Conservation (phyloP, 225 moss, liverwort and hornwort genomes). For the Polytrichum formosum region DNA sequence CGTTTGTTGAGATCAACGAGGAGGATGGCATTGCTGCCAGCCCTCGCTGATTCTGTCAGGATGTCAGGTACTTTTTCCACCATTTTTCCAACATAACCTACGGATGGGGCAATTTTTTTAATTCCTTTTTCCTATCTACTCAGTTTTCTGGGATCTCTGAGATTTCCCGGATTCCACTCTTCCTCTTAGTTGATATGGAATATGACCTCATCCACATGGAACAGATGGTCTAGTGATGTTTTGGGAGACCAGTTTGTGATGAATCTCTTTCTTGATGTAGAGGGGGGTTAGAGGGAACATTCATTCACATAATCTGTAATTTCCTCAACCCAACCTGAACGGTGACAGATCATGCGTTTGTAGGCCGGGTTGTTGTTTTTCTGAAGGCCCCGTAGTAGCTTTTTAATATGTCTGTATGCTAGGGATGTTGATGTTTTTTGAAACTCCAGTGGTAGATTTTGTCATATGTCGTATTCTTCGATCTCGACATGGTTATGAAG, state of each 20-base stretch:
- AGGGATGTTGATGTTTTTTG: not conserved
- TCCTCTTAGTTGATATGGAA: not conserved
- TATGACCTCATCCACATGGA: not conserved
- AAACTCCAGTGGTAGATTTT: not conserved
- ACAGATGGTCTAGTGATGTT: not conserved
- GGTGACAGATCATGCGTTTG: too few species aligned
- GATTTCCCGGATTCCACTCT: not conserved
- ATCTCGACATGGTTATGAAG: not conserved
- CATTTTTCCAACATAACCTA: constrained; percentile 1
- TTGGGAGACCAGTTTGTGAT: not conserved
- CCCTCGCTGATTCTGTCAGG: constrained; percentile 33
- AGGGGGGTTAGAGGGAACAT: too few species aligned
- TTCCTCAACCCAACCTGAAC: too few species aligned
- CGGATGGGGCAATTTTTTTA: not conserved
- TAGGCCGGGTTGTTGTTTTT: not conserved
- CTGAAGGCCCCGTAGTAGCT: not conserved
- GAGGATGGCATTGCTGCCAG: constrained; percentile 48
- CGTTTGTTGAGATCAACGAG: constrained; percentile 8
- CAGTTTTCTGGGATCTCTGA: not conserved
- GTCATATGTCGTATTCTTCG: not conserved
- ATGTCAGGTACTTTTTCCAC: constrained; percentile 33
- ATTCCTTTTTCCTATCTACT: not conserved
- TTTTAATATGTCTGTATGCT: not conserved
- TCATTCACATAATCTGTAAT: too few species aligned
- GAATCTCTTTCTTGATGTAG: not conserved